Base-by-base conservation (phyloP, 352 stramenopile genomes). In the Phytophthora ramorum region DNA sequence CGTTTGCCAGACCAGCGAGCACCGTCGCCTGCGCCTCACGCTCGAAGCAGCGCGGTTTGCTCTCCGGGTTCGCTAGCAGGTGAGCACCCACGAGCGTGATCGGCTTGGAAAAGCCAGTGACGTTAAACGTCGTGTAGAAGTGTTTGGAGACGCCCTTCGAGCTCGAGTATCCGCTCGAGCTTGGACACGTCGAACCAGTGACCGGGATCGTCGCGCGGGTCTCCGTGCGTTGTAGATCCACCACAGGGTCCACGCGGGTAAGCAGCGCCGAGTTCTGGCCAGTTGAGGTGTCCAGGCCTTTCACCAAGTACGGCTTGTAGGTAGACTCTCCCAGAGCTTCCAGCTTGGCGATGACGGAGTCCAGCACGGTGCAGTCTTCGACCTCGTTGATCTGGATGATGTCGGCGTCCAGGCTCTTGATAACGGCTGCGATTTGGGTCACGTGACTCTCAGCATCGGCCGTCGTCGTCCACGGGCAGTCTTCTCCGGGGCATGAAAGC, bases 301-400 rank as follows among this genome's bases (percentile, higher is more conserved):
- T 70, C 26, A 90, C 63, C 24, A 92, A 37, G 61, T 90, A 92
- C 51, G 78, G 83, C 53, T 82, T 82, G 76, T 90, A 89, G 8
- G 72, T 85, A 47, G 48, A 63, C 41, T 89, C 83, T 9, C 78
- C 80, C 9, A 90, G 70, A 6, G 66, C 57, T 55, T 47, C 19
- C 17, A 90, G 71, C 62, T 84, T 54, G 24, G 52, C 70, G 66
- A 89, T 85, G 57, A 90, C 58, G n/a, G 75, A 67, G 14, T 83
- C 56, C 7, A 91, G 71, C 34, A 73, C 79, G 0, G 64, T 69
- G 62, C 81, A 90, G 63, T 87, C 75, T 47, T 89, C 78, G 10
- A 92, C 78, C 48, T 92, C 83, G 54, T 79, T 79, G 37, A 92
- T 57, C 44, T 90, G 83, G 22, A 92, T 61, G 43, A 92, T 90